These are phyloP conservation scores for Prunus armeniaca DNA, from an alignment of 306 rosid genomes.

Conservation along the genomic window DNA sequence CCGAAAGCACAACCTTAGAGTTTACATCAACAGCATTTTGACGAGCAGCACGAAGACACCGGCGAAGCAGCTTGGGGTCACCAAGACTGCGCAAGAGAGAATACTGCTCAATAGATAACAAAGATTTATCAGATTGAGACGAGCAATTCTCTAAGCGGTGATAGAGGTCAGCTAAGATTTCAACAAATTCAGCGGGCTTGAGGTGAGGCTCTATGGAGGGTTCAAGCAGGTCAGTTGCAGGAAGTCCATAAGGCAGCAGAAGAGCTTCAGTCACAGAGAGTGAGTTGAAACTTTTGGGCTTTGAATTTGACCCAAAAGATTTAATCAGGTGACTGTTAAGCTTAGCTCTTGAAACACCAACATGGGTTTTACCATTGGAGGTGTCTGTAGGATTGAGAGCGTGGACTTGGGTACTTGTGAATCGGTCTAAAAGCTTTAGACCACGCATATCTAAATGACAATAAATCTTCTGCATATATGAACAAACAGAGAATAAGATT, in stretches of 20 bases:
- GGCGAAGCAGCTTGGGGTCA: conserved; percentile 66
- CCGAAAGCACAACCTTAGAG: conserved; percentile 68
- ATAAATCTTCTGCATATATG: conserved; percentile 7
- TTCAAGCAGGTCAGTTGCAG: conserved; percentile 55
- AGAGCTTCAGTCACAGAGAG: conserved; percentile 34
- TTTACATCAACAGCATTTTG: conserved; percentile 58
- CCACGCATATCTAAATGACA: conserved; percentile 48
- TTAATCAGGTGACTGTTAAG: conserved; percentile 36
- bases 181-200: conserved; percentile 54
- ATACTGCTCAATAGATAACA: conserved; percentile 53
- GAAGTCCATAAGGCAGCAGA: conserved; percentile 48
- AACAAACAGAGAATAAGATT: neutral
- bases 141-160: conserved; percentile 40
- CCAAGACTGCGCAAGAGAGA: conserved; percentile 51
- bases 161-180: conserved; percentile 55
- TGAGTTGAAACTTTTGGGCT: conserved; percentile 48
- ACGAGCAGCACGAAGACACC: conserved; percentile 56
- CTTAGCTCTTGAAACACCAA: conserved; percentile 32
- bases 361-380: conserved; percentile 28
- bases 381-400: conserved; percentile 58
- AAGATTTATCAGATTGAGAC: conserved; percentile 41
- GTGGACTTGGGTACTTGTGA: conserved; percentile 71
- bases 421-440: conserved; percentile 57
- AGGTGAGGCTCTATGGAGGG: conserved; percentile 63
- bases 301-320: conserved; percentile 56